phyloP scores from a whole-genome alignment of 441 rosid species.

The Mallotus repandus region DNA sequence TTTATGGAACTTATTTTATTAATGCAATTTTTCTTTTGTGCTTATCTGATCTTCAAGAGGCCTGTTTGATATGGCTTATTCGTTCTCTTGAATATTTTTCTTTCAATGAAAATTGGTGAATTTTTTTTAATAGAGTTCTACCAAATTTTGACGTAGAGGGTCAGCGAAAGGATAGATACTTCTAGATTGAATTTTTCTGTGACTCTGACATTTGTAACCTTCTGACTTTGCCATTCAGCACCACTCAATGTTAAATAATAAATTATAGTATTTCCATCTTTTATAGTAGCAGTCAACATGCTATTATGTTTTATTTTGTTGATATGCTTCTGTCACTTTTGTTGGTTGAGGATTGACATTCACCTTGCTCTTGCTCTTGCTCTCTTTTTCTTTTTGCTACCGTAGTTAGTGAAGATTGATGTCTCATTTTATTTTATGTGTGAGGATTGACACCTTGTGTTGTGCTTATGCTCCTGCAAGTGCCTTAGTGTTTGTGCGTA shows the following conservation, averaged over 20 bases:
- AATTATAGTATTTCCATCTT: neutral
- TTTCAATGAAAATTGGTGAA: neutral
- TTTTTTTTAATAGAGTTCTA: neutral
- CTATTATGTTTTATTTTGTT: conserved; percentile 2
- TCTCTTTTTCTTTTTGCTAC: neutral
- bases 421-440: neutral
- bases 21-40: conserved; percentile 5
- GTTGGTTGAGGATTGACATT: neutral
- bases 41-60: conserved; percentile 1
- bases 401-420: neutral
- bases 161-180: neutral
- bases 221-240: neutral
- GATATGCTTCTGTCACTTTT: conserved; percentile 6
- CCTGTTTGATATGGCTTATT: neutral
- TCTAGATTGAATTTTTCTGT: neutral
- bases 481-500: no score
- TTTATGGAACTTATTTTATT: neutral
- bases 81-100: neutral
- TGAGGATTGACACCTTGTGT: neutral
- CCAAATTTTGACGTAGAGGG: neutral
- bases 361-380: no score
- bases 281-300: neutral
- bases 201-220: neutral
- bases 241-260: neutral
- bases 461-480: no score